Evolutionary conservation across 2,329 filamentous ascomycete genomes (phyloP), one percentile per base, ranked within the genome.

Genomic region (Furcasterigmium sp.): DNA sequence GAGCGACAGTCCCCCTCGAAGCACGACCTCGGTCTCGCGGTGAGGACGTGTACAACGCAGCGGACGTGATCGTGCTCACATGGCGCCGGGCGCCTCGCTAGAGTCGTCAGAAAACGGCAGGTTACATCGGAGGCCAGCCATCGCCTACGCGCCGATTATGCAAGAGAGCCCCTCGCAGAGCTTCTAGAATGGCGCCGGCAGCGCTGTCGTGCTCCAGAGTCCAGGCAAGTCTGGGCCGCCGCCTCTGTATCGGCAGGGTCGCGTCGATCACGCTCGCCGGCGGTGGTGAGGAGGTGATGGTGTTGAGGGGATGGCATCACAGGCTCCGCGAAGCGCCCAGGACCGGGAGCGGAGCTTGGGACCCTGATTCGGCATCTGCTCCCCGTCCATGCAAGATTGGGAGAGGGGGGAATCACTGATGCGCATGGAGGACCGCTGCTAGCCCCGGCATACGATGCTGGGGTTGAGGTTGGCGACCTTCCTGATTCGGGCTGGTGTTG

Each of bases 291-390:
- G 38, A 29, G 26, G 26, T 18, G 38, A 40, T 19, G 26, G 13
- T 10, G 21, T 26, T 15, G 14, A 38, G 37, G 23, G 37, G n/a
- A 13, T 40, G 17, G 10, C 21, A n/a, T n/a, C n/a, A n/a, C n/a
- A n/a, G n/a, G 18, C 26, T 20, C n/a, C 13, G 19, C 21, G 23
- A 30, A 40, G 38, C 18, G 20, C 20, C 36, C 7, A 7, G 23
- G 11, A 11, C 23, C 23, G 23, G n/a, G n/a, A n/a, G 9, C 32
- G 38, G 38, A 30, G 26, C 26, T 32, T 40, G 38, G 38, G 38
- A 40, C 38, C 38, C 28, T 40, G 38, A 40, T 40, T 40, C 38
- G 38, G 38, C 38, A 40, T 40, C 38, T 40, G 38, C 38, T 40
- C 29, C 29, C 11, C 13, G 26, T 35, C 32, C 26, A 40, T 40